These are phyloP conservation scores for sorghum (Sorghum bicolor) DNA, from an alignment of 176 grass and related monocot genomes.

Conservation along the genomic window Sorghum_bicolor_NCBIv3 NC_012872.2:71131501-71132000, in stretches of 20 bases:
- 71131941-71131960: background rate
- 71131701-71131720: background rate
- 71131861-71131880: background rate
- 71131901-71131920: background rate
- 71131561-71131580: background rate
- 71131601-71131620: background rate
- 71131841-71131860: background rate
- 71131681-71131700: background rate
- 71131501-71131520: background rate
- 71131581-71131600: background rate
- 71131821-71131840: background rate
- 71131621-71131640: background rate
- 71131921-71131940: background rate
- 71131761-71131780: conserved; percentile 12
- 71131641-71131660: background rate
- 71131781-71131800: background rate
- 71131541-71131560: background rate
- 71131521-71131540: background rate
- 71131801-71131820: background rate
- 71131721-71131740: background rate
- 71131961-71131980: background rate
- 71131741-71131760: background rate
- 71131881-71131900: background rate
- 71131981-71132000: background rate
- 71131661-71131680: background rate